Base-by-base conservation (phyloP, 2,329 filamentous ascomycete species). In the Diaporthe ampelina region DNA sequence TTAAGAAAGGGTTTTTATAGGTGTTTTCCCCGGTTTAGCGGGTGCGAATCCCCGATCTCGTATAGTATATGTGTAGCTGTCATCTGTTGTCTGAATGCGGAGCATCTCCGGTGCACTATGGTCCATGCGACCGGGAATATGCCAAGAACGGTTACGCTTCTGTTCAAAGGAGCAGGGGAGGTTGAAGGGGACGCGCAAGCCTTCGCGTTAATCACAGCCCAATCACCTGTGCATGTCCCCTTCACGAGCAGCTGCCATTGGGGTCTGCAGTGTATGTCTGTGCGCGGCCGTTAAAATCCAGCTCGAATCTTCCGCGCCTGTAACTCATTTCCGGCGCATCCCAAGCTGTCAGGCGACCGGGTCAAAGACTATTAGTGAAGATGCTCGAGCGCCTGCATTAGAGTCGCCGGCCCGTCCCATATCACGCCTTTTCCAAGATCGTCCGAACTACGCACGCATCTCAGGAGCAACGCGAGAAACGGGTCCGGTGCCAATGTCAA, bases 201-300 rank as follows among this genome's bases (percentile, higher is more conserved):
- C n/a, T 29, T 68, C n/a, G 11, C 45, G 45, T 52, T 13, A 15
- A n/a, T 67, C 63, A 67, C 63, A 67, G 45, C n/a, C 63, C 63
- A 67, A 67, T 67, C 63, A 67, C 63, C 21, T n/a, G 63, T 52
- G 48, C 48, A 54, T 68, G 63, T 54, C 24, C n/a, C 63, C 29
- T 21, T 40, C 19, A 35, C 26, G 45, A 40, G 32, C 15, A 40
- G 63, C 48, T 68, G 32, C 17, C 32, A 68, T 54, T 68, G 63
- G 63, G 29, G 63, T 9, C 21, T 24, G n/a, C 45, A 40, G 11
- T 13, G 37, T 11, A 67, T 10, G 63, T 67, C 61, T 52, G 43
- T 50, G 61, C 61, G 29, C 43, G n/a, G 5, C 21, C 3, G 19
- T 24, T 37, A 11, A 26, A 40, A n/a, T 32, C 29, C n/a, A 37